phyloP scores from a whole-genome alignment of 2,329 filamentous ascomycete species.

The Fusarium sp. region DNA sequence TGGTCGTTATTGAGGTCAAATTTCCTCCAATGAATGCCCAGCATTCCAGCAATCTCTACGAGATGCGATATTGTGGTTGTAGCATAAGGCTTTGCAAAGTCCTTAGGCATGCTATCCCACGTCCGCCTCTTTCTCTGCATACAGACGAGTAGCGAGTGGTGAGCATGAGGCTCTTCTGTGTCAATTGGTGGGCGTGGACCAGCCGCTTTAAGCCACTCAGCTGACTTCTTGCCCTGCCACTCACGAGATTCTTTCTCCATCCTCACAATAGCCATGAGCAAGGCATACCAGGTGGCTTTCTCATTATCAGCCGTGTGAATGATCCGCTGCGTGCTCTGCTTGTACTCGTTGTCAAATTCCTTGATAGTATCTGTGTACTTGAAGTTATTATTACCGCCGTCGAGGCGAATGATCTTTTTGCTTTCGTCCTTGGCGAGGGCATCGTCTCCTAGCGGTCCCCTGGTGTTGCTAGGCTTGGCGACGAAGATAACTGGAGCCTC shows the following conservation, averaged over 20 bases:
- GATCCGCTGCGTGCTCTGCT: slow-evolving; percentile 31
- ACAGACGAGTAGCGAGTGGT: slow-evolving; percentile 33
- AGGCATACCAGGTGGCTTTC: slow-evolving; percentile 37
- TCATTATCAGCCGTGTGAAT: slow-evolving; percentile 40
- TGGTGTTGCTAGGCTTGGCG: slow-evolving; percentile 50
- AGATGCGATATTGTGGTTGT: slow-evolving; percentile 53
- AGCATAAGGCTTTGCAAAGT: slow-evolving; percentile 48
- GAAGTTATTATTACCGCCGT: slow-evolving; percentile 24
- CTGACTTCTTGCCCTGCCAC: slow-evolving; percentile 32
- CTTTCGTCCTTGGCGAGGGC: slow-evolving; percentile 16
- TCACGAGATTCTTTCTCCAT: slow-evolving; percentile 42
- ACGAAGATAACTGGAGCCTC: slow-evolving; percentile 58
- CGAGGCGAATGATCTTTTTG: slow-evolving; percentile 34
- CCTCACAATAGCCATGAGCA: slow-evolving; percentile 35
- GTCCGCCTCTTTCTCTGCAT: slow-evolving; percentile 41
- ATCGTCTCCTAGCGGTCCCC: slow-evolving; percentile 44
- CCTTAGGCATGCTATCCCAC: slow-evolving; percentile 42
- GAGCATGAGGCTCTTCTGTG: slow-evolving; percentile 1
- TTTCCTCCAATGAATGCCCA: slow-evolving; percentile 57
- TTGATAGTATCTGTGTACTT: slow-evolving; percentile 32
- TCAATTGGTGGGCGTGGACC: slow-evolving; percentile 20
- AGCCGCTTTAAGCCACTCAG: slow-evolving; percentile 24
- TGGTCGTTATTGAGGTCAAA: slow-evolving; percentile 53
- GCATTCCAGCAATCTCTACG: slow-evolving; percentile 51
- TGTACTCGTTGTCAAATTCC: slow-evolving; percentile 33